Base-by-base conservation (phyloP, 1,139 yeast genomes). In the Magnusiomyces tetraspermus region DNA sequence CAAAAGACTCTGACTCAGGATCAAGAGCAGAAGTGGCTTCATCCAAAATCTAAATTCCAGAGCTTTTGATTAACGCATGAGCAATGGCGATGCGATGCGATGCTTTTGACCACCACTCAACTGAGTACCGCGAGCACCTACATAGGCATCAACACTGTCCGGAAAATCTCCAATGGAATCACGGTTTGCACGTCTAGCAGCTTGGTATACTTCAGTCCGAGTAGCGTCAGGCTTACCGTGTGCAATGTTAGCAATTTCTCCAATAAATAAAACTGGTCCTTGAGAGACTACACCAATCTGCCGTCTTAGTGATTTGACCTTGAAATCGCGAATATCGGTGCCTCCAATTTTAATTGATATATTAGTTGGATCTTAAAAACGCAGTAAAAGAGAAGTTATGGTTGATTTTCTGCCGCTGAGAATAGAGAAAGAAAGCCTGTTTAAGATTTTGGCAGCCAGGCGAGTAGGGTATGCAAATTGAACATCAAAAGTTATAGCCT, bases 221-320 rank as follows among this genome's bases (percentile, higher is more conserved):
- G 81, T 75, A 21, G 85, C 83, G 49, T 73, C 74, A 11, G 73
- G 75, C 51, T 66, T 69, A 0, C 96, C 97, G 65, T 89, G 90
- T 6, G 80, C 76, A 51, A 92, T 84, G 63, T 92, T 92, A 52
- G 84, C 80, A 40, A 92, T 82, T 0, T 95, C 80, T 1, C 97
- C 97, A 50, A 94, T 84, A 74, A 89, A 88, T 53, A 92, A 72
- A n/a, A 87, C 79, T 0, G 97, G 96, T 61, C 90, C 97, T 68
- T 92, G 98, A 58, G 87, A 92, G 2, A 92, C 97, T 55, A 88
- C 85, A 10, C 97, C 97, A 33, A 89, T 70, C 55, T 82, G 77
- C 36, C 82, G 71, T 58, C 97, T 76, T 61, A 86, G 73, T 31
- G 83, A 79, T 67, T 88, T 87, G 46, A 87, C 79, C 61, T 87